Percentiles rank a stretch among this genome's conserved stretches.
These are phyloP conservation scores for Kwoniella dendrophila DNA, from an alignment of 768 basidiomycete species.

Conservation along the genomic window DNA sequence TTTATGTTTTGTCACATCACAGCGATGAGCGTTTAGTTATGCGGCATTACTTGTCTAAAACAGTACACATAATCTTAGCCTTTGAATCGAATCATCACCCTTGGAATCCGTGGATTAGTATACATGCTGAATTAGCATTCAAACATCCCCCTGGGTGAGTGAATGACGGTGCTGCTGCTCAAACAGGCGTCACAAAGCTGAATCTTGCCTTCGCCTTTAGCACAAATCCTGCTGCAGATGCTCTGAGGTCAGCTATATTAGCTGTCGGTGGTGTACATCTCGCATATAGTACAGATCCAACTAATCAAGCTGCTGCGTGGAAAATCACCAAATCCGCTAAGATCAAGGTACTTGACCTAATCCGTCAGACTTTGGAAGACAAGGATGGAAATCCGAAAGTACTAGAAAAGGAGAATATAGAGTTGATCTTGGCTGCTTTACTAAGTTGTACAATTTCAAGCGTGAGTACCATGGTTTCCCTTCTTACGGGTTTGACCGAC, in stretches of 20 bases:
- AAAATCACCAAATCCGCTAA: conserved; percentile 26
- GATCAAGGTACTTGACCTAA: conserved; percentile 24
- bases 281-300: conserved; percentile 27
- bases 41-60: conserved; percentile 42
- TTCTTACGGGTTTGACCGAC: background rate
- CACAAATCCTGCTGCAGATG: conserved; percentile 35
- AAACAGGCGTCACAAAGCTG: background rate
- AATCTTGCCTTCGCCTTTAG: conserved; percentile 1
- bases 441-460: conserved; percentile 44
- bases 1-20: background rate
- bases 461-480: conserved; percentile 21
- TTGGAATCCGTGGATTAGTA: conserved; percentile 43
- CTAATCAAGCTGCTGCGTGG: conserved; percentile 28
- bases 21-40: conserved; percentile 43
- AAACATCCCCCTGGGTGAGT: conserved; percentile 30
- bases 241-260: conserved; percentile 39
- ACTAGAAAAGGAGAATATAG: conserved; percentile 28
- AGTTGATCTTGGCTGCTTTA: conserved; percentile 43
- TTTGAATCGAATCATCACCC: conserved; percentile 30
- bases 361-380: conserved; percentile 24
- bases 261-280: conserved; percentile 45
- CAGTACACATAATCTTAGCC: conserved; percentile 45
- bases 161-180: background rate
- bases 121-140: conserved; percentile 39
- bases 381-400: conserved; percentile 10